Evolutionary conservation across 495 filamentous ascomycete genomes (phyloP), one percentile per base, ranked within the genome.

Genomic region (Hyaloscypha variabilis): DNA sequence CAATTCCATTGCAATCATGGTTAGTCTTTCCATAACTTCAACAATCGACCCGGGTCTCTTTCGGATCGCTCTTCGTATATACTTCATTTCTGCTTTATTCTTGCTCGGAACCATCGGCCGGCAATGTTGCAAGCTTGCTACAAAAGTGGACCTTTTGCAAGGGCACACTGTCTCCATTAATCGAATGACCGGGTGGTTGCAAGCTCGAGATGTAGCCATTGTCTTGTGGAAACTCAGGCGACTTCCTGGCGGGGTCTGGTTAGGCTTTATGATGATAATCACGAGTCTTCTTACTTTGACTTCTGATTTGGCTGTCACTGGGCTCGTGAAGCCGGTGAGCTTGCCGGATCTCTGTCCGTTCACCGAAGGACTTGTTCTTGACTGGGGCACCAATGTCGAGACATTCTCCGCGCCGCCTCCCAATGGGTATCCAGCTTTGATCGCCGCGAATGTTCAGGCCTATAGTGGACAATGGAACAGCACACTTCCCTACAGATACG

Each of bases 161-260:
- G 57, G 57, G 17, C 8, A 42, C 2, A 39, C 57, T 2, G 57
- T 59, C 29, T 34, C 23, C 30, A 24, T 59, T 8, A 31, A 59
- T n/a, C 30, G 34, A 10, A 59, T 59, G 57, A 59, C 57, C 19
- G 57, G 57, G 3, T 59, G 57, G 57, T n/a, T 59, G 2, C 17
- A 46, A 46, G 39, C 39, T 8, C 39, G 39, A 0, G 39, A 46
- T 46, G 39, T 46, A 1, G 31, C 57, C 24, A 14, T 54, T 54
- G 23, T 24, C 0, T 5, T 54, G 51, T 59, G 34, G 30, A 42
- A 59, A 39, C 19, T 59, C 21, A 31, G 57, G 24, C 30, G 31
- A 10, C 57, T 59, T 42, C 57, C 57, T 19, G 57, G 57, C 5
- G 57, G 57, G 8, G 21, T 59, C 3, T 31, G 30, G n/a, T 34